Conservation (phyloP, 441 rosid species). For the Syzygium syzygioides region DNA sequence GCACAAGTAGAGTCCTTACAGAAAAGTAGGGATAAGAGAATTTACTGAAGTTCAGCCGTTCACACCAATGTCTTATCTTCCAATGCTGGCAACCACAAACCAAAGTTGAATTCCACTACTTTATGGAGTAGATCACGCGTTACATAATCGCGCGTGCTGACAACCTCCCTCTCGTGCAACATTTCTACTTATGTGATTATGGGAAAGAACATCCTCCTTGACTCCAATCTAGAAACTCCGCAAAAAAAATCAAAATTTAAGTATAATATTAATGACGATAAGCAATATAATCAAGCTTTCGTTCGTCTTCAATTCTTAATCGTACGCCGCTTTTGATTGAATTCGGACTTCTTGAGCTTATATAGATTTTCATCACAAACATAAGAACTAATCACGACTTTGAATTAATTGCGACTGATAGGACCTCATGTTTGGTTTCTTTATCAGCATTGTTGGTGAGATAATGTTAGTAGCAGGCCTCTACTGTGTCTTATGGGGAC, state of each 20-base stretch:
- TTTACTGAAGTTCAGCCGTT: background rate
- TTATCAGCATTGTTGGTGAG: constrained; percentile 15
- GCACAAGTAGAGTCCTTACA: background rate
- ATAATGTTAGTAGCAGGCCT: constrained; percentile 10
- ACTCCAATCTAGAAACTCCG: background rate
- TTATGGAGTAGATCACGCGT: background rate
- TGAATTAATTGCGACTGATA: background rate
- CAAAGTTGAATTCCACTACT: background rate
- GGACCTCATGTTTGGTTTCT: background rate
- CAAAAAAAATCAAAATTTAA: background rate
- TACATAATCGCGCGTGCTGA: background rate
- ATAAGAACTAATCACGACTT: background rate
- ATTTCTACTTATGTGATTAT: background rate
- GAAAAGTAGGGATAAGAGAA: too few species aligned
- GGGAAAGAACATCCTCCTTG: background rate
- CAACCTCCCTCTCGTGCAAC: background rate
- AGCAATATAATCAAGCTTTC: background rate
- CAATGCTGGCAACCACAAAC: background rate
- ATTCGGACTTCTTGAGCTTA: background rate
- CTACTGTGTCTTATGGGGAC: constrained; percentile 20
- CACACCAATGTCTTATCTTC: background rate
- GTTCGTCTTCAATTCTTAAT: background rate
- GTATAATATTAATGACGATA: background rate
- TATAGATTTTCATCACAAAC: background rate
- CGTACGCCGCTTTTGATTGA: background rate